A percentile compares a stretch with the other conserved stretches of the same genome.
These are phyloP conservation scores for Termitomyces bulborhizus DNA, from an alignment of 768 basidiomycete genomes.

Conservation along the genomic window DNA sequence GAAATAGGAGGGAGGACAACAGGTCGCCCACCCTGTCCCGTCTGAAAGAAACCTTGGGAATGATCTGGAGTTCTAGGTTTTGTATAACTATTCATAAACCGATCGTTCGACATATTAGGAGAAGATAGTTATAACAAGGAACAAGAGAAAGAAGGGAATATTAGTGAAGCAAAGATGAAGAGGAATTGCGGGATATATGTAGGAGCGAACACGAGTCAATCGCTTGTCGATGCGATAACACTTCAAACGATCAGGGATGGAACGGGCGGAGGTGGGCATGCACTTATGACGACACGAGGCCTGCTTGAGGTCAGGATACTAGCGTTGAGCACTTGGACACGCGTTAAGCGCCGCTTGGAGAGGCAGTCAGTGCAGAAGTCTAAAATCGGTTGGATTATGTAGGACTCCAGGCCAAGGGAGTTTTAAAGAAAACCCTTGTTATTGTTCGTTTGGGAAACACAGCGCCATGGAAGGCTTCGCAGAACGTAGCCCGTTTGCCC, in stretches of 20 bases:
- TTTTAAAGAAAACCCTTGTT: slow-evolving; percentile 32
- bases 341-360: slow-evolving; percentile 22
- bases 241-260: slow-evolving; percentile 34
- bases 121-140: slow-evolving; percentile 54
- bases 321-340: slow-evolving; percentile 14
- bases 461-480: slow-evolving; percentile 24
- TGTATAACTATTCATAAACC: slow-evolving; percentile 54
- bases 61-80: slow-evolving; percentile 69
- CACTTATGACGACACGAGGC: slow-evolving; percentile 40
- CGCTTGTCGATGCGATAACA: slow-evolving; percentile 29
- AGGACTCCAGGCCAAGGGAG: slow-evolving; percentile 15
- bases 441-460: slow-evolving; percentile 27
- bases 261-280: slow-evolving; percentile 39
- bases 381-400: slow-evolving; percentile 17
- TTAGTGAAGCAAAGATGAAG: slow-evolving; percentile 45
- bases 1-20: slow-evolving; percentile 83
- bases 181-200: slow-evolving; percentile 39
- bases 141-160: slow-evolving; percentile 45
- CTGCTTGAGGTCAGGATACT: slow-evolving; percentile 30
- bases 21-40: slow-evolving; percentile 86
- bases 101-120: slow-evolving; percentile 72
- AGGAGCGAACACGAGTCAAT: slow-evolving; percentile 27
- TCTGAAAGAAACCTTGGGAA: slow-evolving; percentile 65
- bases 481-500: slow-evolving; percentile 20
- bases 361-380: slow-evolving; percentile 15